phyloP scores from a whole-genome alignment of 345 rosid species.

The Arabis alpina region DNA sequence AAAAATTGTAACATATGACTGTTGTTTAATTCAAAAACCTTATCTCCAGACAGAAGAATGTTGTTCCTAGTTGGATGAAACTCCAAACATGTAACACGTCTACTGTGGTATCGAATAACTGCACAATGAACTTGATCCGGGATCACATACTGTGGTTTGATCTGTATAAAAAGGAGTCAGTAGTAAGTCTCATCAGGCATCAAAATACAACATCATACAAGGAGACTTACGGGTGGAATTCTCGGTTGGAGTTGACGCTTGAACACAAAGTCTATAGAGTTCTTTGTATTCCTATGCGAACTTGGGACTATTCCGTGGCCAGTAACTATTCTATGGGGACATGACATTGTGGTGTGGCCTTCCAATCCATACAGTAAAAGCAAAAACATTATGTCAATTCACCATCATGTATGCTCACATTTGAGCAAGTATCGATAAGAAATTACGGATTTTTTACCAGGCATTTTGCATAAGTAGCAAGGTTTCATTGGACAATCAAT shows the following conservation, averaged over 20 bases:
- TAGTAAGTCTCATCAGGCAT: not conserved
- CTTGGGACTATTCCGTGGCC: constrained; percentile 68
- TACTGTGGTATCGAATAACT: constrained; percentile 89
- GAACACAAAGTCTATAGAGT: constrained; percentile 68
- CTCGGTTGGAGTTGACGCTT: constrained; percentile 72
- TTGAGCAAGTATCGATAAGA: constrained; percentile 1
- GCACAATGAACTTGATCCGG: constrained; percentile 90
- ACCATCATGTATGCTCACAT: not conserved
- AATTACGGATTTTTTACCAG: constrained; percentile 52
- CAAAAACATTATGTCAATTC: not conserved
- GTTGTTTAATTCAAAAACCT: constrained; percentile 51
- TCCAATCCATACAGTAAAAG: constrained; percentile 29
- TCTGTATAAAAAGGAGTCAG: constrained; percentile 43
- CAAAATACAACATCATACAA: not conserved
- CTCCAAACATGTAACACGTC: constrained; percentile 93
- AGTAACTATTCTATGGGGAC: constrained; percentile 79
- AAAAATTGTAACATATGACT: not conserved
- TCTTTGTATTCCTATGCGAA: constrained; percentile 57
- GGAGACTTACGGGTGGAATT: constrained; percentile 52
- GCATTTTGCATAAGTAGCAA: constrained; percentile 96
- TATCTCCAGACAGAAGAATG: constrained; percentile 92
- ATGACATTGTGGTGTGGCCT: constrained; percentile 92
- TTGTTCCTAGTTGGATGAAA: constrained; percentile 89
- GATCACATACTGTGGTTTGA: constrained; percentile 72
- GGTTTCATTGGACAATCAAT: constrained; percentile 98